Evolutionary conservation across 345 rosid species (phyloP), one percentile per base, ranked within the genome.

Genomic region (Eucalyptus pumila): DNA sequence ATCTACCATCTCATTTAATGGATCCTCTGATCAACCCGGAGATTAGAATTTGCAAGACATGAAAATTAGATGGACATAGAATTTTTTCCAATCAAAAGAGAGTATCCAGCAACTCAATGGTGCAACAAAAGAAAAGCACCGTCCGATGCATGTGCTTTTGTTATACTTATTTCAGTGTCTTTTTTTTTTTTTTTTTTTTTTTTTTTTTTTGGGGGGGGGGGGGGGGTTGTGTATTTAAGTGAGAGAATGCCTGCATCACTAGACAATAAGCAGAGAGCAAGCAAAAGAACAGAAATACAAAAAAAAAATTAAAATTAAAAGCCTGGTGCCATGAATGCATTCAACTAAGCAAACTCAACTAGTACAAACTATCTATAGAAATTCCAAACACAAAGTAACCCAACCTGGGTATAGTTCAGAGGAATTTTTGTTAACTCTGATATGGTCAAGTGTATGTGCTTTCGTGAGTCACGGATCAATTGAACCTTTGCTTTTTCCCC

Each of bases 401-500:
- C 37, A 86, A 97, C 99, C 98, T 98, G 99, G 69, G 97, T 96
- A 89, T 96, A 97, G 88, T 95, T 98, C 91, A 98, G 94, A 90
- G 99, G 99, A 81, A 95, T 95, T 93, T 92, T 98, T 90, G 95
- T 96, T 94, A 97, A 89, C 93, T 98, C 99, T 62, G 98, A 91
- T 60, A 98, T 91, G 88, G 80, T 69, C 88, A 98, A 89, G 87
- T 88, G 91, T 88, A 96, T 96, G 62, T 95, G 92, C 54, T 97
- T 92, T 94, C 94, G 97, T 27, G 99, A 97, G 92, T 98, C 99
- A 86, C 99, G 99, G 9, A 94, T 21, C 94, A 97, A 86, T 90
- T 94, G 96, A 90, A 96, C 97, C 92, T 93, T 98, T 44, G 97
- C 99, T 90, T 98, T 98, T 90, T 97, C 99, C 85, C 99, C 99